phyloP scores from a whole-genome alignment of 2,329 filamentous ascomycete species.

The Fusarium austroafricanum region DNA sequence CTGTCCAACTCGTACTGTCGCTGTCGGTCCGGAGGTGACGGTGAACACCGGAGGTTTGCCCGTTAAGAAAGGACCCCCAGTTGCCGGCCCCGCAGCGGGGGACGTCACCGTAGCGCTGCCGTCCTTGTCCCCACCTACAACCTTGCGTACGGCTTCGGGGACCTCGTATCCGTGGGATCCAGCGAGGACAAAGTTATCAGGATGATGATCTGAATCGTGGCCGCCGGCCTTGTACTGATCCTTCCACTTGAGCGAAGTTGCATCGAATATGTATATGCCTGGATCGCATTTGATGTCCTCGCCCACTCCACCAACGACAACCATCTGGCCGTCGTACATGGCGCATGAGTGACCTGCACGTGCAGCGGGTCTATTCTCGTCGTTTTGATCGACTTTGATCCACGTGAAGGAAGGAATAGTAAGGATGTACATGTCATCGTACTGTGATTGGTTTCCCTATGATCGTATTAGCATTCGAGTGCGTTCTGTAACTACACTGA shows the following conservation, averaged over 20 bases:
- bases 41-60: conserved; percentile 78
- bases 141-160: conserved; percentile 61
- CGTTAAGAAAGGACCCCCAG: conserved; percentile 76
- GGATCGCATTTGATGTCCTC: conserved; percentile 63
- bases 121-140: conserved; percentile 61
- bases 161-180: conserved; percentile 65
- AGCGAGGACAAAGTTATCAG: conserved; percentile 58
- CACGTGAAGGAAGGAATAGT: conserved; percentile 72
- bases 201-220: conserved; percentile 66
- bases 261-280: conserved; percentile 77
- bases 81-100: conserved; percentile 65
- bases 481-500: neutral
- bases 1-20: conserved; percentile 53
- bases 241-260: conserved; percentile 68
- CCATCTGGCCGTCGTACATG: conserved; percentile 69
- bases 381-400: conserved; percentile 64
- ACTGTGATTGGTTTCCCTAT: conserved; percentile 63
- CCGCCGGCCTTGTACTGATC: conserved; percentile 70
- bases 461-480: conserved; percentile 14
- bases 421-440: conserved; percentile 73
- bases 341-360: conserved; percentile 65
- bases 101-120: conserved; percentile 66
- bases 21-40: conserved; percentile 63
- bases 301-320: conserved; percentile 72
- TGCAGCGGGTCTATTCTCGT: conserved; percentile 66